Percentiles rank a stretch among this genome's conserved stretches.
Conservation (phyloP, 176 grass and related monocot genomes). For the Raddia guianensis region DNA sequence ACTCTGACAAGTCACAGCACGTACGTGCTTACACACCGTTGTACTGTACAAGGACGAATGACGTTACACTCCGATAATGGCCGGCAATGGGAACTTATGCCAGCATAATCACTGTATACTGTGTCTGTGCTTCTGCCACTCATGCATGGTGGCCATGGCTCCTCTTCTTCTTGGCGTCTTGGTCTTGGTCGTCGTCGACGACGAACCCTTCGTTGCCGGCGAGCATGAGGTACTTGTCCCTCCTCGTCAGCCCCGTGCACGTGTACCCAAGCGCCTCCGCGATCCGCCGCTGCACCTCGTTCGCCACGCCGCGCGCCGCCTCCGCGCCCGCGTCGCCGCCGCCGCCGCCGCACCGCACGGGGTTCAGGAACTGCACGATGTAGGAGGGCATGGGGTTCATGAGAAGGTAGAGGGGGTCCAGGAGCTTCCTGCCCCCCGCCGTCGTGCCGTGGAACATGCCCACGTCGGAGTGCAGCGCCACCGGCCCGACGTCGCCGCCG, state of each 20-base stretch:
- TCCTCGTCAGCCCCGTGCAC: constrained; percentile 77
- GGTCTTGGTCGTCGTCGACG: constrained; percentile 5
- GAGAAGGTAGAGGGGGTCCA: constrained; percentile 64
- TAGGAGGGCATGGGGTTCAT: constrained; percentile 73
- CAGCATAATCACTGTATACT: too few species aligned
- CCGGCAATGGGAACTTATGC: too few species aligned
- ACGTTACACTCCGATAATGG: too few species aligned
- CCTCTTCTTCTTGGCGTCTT: not conserved
- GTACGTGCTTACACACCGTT: too few species aligned
- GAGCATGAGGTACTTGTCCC: constrained; percentile 93
- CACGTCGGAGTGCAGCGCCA: constrained; percentile 58
- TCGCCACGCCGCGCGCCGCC: constrained; percentile 55
- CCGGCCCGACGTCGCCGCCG: constrained; percentile 44
- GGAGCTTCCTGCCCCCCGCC: constrained; percentile 60
- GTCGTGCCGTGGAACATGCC: constrained; percentile 89
- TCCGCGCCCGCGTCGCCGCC: not conserved
- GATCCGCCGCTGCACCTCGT: constrained; percentile 67
- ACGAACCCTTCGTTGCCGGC: constrained; percentile 79
- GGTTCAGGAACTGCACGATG: constrained; percentile 52
- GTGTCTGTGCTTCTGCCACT: not conserved
- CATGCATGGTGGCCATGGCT: not conserved
- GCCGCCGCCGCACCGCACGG: constrained; percentile 9
- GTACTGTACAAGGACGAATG: too few species aligned
- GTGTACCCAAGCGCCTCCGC: constrained; percentile 57
- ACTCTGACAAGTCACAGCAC: too few species aligned